Evolutionary conservation across 495 filamentous ascomycete genomes (phyloP).

Genomic region (Apodospora peruviana): DNA sequence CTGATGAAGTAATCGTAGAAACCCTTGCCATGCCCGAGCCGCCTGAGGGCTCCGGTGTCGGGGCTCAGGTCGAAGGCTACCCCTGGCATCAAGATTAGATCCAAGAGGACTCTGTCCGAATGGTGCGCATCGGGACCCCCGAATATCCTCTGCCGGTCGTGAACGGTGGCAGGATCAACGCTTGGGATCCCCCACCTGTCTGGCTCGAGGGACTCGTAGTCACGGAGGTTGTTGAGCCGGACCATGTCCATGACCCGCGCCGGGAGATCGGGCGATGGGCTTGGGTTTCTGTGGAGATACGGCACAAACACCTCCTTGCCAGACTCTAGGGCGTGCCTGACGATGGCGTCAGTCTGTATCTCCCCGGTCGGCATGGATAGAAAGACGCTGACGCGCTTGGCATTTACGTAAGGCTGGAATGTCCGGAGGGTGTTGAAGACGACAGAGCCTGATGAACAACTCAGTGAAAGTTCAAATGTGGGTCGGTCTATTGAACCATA

Average conservation of each 20-base stretch:
- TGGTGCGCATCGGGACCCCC: constrained; percentile 45
- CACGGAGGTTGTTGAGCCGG: constrained; percentile 59
- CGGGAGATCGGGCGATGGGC: constrained; percentile 37
- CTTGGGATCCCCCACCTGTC: constrained; percentile 94
- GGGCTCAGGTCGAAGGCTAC: constrained; percentile 76
- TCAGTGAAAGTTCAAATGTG: constrained; percentile 1
- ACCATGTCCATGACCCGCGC: constrained; percentile 90
- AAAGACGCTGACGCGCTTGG: constrained; percentile 75
- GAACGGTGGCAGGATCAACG: constrained; percentile 55
- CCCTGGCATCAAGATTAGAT: constrained; percentile 88
- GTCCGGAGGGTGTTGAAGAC: constrained; percentile 53
- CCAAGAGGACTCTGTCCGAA: constrained; percentile 50
- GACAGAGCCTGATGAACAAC: constrained; percentile 43
- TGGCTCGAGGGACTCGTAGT: constrained; percentile 67
- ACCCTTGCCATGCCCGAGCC: constrained; percentile 91
- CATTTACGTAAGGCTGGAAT: constrained; percentile 56
- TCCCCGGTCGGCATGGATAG: constrained; percentile 88
- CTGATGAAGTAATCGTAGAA: constrained; percentile 93
- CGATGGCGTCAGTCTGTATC: constrained; percentile 72
- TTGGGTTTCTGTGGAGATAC: constrained; percentile 64
- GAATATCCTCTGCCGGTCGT: constrained; percentile 62
- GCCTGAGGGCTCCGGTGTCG: constrained; percentile 45
- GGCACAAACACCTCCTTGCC: constrained; percentile 90
- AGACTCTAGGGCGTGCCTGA: constrained; percentile 66
- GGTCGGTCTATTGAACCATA: constrained; percentile 27